These are phyloP conservation scores for Monosiga brevicollis DNA, from an alignment of 78 protist species.

Conservation along the genomic window DNA sequence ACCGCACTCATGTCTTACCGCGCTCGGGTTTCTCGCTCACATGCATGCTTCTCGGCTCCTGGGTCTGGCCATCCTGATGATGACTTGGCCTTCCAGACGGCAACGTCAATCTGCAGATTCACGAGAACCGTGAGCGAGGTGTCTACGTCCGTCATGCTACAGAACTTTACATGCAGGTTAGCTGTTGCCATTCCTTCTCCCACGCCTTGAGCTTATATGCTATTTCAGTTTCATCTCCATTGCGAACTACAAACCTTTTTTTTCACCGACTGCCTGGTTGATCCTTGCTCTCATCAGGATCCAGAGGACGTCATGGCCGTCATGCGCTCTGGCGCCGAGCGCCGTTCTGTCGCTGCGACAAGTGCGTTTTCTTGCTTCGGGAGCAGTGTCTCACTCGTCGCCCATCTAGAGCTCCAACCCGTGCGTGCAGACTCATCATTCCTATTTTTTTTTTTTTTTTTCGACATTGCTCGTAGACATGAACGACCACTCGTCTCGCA, in stretches of 20 bases:
- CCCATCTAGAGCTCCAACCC: neutral
- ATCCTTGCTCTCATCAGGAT: neutral
- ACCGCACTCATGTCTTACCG: neutral
- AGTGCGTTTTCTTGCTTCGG: neutral
- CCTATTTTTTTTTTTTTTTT: neutral
- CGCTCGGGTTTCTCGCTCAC: neutral
- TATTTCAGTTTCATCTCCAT: neutral
- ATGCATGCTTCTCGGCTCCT: neutral
- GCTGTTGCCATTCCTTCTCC: neutral
- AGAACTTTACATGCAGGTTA: neutral
- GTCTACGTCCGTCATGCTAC: conserved; percentile 12
- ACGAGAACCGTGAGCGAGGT: conserved; percentile 15
- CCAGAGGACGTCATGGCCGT: neutral
- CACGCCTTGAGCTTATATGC: neutral
- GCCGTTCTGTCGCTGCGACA: neutral
- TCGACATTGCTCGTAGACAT: conserved; percentile 10
- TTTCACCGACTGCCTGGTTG: neutral
- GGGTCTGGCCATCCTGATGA: neutral
- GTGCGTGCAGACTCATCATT: neutral
- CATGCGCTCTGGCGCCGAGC: neutral
- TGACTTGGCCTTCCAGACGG: neutral
- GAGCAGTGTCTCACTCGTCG: neutral
- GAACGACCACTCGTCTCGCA: conserved; percentile 40
- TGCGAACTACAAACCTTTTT: neutral
- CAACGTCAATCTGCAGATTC: conserved; percentile 18